A percentile compares a stretch with the other conserved stretches of the same genome.
Evolutionary conservation across 208 protist species (phyloP).

Genomic region (Balamuthia mandrillaris): DNA sequence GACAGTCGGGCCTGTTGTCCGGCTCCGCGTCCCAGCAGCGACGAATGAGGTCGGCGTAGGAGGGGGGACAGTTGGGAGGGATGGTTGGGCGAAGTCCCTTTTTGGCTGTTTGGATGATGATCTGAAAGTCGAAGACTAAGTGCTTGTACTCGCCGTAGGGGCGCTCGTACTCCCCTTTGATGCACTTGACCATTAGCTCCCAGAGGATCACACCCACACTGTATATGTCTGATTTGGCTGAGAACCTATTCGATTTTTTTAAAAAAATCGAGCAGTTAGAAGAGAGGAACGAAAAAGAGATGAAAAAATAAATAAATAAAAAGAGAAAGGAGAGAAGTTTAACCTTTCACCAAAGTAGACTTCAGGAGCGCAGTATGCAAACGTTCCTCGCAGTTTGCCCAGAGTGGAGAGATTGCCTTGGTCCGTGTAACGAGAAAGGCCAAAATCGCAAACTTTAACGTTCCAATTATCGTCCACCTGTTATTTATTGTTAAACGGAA

Average conservation of each 20-base stretch:
- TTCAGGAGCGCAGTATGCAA: not conserved
- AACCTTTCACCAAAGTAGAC: too few species aligned
- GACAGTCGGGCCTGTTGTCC: conserved; percentile 33
- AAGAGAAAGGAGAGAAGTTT: too few species aligned
- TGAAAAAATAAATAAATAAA: too few species aligned
- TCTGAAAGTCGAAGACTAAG: not conserved
- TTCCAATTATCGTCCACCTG: not conserved
- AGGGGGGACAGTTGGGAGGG: not conserved
- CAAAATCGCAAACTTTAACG: conserved; percentile 27
- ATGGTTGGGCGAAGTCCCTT: not conserved
- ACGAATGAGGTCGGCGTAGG: not conserved
- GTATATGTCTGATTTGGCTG: not conserved
- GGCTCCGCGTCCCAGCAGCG: not conserved
- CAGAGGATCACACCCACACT: not conserved
- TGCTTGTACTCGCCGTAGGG: not conserved
- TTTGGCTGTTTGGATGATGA: not conserved
- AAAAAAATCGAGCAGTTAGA: too few species aligned
- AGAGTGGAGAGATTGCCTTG: not conserved
- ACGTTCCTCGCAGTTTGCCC: conserved; percentile 6
- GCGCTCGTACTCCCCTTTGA: not conserved
- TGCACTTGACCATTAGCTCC: not conserved
- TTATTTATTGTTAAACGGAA: not conserved
- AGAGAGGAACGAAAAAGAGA: too few species aligned
- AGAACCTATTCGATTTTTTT: too few species aligned
- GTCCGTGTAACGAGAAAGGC: not conserved